Evolutionary conservation across 768 basidiomycete species (phyloP).

Genomic region (Lentinus brumalis): DNA sequence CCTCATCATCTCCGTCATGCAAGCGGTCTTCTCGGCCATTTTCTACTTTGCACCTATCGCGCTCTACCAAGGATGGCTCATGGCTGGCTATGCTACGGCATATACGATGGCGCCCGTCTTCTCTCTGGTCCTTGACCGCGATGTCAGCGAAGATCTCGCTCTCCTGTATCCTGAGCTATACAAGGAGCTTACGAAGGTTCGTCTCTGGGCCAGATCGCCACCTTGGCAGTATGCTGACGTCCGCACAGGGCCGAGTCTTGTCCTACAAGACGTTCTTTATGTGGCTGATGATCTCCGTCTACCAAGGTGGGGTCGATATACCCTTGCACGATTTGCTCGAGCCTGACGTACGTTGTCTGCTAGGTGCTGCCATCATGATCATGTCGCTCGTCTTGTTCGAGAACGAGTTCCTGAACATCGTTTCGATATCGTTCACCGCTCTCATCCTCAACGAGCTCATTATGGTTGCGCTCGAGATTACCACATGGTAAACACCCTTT

Average conservation of each 20-base stretch:
- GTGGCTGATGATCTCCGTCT: constrained; percentile 96
- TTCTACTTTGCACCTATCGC: constrained; percentile 97
- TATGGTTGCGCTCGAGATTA: constrained; percentile 98
- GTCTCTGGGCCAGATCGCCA: constrained; percentile 11
- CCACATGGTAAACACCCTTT: constrained; percentile 69
- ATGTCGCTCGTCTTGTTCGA: constrained; percentile 95
- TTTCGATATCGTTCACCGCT: constrained; percentile 97
- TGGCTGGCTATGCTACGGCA: constrained; percentile 94
- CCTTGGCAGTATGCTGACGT: not conserved
- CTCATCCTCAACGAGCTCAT: constrained; percentile 95
- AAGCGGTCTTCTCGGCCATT: constrained; percentile 93
- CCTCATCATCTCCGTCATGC: constrained; percentile 96
- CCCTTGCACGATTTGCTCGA: not conserved
- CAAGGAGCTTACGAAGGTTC: constrained; percentile 94
- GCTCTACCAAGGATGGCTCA: constrained; percentile 96
- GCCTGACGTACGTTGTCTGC: not conserved
- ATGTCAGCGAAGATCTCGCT: constrained; percentile 94
- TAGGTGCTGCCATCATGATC: constrained; percentile 98
- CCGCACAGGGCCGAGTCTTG: constrained; percentile 78
- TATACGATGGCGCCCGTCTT: constrained; percentile 99
- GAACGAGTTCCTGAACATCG: constrained; percentile 96
- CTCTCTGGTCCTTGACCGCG: constrained; percentile 92
- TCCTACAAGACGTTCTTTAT: constrained; percentile 99
- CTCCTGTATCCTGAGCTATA: constrained; percentile 96
- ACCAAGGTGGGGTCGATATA: constrained; percentile 71